Base-by-base conservation (phyloP, 495 filamentous ascomycete species). In the Neurospora hispaniola region DNA sequence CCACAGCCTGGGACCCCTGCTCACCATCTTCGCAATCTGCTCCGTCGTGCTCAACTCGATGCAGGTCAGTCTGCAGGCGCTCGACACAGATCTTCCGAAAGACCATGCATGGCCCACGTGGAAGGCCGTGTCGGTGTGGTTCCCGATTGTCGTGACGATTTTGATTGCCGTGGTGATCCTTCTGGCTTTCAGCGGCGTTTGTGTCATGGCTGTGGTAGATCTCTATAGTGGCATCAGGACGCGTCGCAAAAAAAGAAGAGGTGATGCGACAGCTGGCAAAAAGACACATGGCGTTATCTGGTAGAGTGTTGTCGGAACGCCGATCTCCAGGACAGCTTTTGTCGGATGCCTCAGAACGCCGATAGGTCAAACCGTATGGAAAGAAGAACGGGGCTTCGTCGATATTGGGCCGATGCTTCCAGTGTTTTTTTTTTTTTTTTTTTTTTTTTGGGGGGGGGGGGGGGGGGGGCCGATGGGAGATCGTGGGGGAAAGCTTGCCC, bases 41-140 rank as follows among this genome's bases (percentile, higher is more conserved):
- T 80, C 79, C 5, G 76, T 81, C 48, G 70, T 80, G 7, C 72
- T 81, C 23, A 80, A 80, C 73, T 78, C 77, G 23, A 81, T 81
- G 79, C 79, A 81, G 71, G 79, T 81, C 23, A 73, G 73, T 6
- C 73, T 81, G n/a, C 74, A 73, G 1, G 76, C 77, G 4, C 66
- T 77, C 18, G 72, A 69, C 6, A 39, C 39, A 8, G 7, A 39
- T 39, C 39, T 39, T 39, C 39, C 39, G 39, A 5, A 39, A 7
- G 7, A 39, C 39, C 39, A 39, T 39, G 5, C 39, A 39, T 39
- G 39, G 39, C 39, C 39, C 6, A 39, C 6, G 39, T 39, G 39
- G 39, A 39, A 39, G 7, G 39, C 39, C 39, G 39, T 8, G 39
- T 39, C 39, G 39, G 39, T 39, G 39, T 39, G 39, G 43, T 81